Percentiles rank a stretch among this genome's conserved stretches.
These are phyloP conservation scores for Aspergillus bridgeri DNA, from an alignment of 495 filamentous ascomycete species.

Conservation along the genomic window DNA sequence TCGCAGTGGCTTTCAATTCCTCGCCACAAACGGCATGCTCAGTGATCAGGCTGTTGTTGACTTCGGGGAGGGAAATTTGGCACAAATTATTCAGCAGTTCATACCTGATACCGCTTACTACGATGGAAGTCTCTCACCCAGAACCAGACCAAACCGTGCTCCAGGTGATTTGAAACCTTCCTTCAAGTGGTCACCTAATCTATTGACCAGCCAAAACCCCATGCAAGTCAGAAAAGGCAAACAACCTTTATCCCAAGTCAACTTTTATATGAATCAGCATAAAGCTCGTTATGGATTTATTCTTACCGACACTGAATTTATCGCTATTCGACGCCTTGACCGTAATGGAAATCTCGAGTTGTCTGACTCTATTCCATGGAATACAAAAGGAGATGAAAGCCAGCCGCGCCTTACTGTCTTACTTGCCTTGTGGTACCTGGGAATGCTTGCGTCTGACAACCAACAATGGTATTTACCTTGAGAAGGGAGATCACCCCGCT, in stretches of 20 bases:
- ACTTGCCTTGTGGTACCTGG: constrained; percentile 21
- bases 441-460: constrained; percentile 21
- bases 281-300: constrained; percentile 16
- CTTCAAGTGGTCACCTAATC: constrained; percentile 14
- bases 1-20: constrained; percentile 10
- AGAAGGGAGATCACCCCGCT: too few relatives aligned
- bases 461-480: constrained; percentile 7
- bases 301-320: constrained; percentile 18
- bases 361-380: constrained; percentile 11
- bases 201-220: constrained; percentile 5
- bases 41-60: constrained; percentile 3
- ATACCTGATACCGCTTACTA: constrained; percentile 15
- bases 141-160: constrained; percentile 10
- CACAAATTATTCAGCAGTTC: constrained; percentile 4
- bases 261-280: constrained; percentile 17
- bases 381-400: constrained; percentile 1
- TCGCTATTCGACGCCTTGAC: constrained; percentile 18
- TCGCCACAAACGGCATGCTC: background rate
- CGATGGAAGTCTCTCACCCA: constrained; percentile 1
- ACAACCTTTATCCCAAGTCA: constrained; percentile 13
- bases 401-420: constrained; percentile 13
- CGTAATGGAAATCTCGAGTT: constrained; percentile 13
- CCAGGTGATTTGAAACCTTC: constrained; percentile 16
- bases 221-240: background rate
- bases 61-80: constrained; percentile 7